Percentiles rank a stretch among this genome's conserved stretches.
These are phyloP conservation scores for Chaetothyriales sp. DNA, from an alignment of 2,329 filamentous ascomycete genomes.

Conservation along the genomic window DNA sequence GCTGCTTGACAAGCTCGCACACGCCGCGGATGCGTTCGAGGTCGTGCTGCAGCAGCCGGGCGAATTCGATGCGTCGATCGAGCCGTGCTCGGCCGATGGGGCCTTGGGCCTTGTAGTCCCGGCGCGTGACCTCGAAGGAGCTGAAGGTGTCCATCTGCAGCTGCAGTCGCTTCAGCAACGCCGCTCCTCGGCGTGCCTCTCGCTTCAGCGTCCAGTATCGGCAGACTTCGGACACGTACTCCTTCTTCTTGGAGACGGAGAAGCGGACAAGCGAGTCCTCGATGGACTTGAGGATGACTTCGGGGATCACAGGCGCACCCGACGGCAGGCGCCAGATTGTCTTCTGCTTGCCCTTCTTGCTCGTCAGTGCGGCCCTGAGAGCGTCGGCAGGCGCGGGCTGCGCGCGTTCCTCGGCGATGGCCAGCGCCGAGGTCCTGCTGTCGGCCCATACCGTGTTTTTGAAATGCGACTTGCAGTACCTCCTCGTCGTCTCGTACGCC, in stretches of 20 bases:
- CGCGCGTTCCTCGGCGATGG: slow-evolving; percentile 50
- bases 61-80: slow-evolving; percentile 75
- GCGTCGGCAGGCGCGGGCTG: slow-evolving; percentile 32
- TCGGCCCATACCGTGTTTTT: slow-evolving; percentile 83
- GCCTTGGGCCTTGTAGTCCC: slow-evolving; percentile 93
- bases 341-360: slow-evolving; percentile 46
- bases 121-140: slow-evolving; percentile 89
- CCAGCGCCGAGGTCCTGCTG: slow-evolving; percentile 68
- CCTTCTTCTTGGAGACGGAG: slow-evolving; percentile 66
- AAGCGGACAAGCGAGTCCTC: slow-evolving; percentile 74
- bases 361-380: slow-evolving; percentile 42
- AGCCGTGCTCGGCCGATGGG: slow-evolving; percentile 65
- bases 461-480: slow-evolving; percentile 83
- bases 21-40: slow-evolving; percentile 62
- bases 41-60: slow-evolving; percentile 51
- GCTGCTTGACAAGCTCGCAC: slow-evolving; percentile 55
- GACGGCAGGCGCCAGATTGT: slow-evolving; percentile 84
- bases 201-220: slow-evolving; percentile 97
- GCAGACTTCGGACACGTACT: slow-evolving; percentile 77
- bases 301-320: slow-evolving; percentile 84
- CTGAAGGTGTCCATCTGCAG: slow-evolving; percentile 93
- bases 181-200: slow-evolving; percentile 79
- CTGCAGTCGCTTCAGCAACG: slow-evolving; percentile 82
- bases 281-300: slow-evolving; percentile 73
- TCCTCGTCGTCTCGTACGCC: slow-evolving; percentile 69